Conservation (phyloP, 768 basidiomycete genomes). For the Hygrophorus russula region DNA sequence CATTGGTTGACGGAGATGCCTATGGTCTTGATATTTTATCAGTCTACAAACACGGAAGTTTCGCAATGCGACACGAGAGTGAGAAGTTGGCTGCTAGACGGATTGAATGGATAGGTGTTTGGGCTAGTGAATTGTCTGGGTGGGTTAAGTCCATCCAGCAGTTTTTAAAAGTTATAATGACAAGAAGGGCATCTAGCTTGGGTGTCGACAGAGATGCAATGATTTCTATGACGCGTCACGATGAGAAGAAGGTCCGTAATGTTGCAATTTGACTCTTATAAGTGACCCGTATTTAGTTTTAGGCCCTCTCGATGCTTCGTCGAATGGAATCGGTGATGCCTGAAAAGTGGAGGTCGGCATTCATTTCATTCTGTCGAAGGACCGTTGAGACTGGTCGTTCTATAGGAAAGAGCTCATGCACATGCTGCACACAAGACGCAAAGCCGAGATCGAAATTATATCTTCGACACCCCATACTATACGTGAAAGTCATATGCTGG, state of each 20-base stretch:
- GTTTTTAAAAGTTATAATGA: neutral
- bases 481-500: neutral
- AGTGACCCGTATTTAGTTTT: neutral
- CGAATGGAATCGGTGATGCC: conserved; percentile 34
- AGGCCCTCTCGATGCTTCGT: conserved; percentile 59
- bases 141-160: conserved; percentile 18
- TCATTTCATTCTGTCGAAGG: neutral
- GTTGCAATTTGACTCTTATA: neutral
- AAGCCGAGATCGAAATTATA: conserved; percentile 87
- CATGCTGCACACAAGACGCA: conserved; percentile 74
- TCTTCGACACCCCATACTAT: conserved; percentile 10
- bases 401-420: conserved; percentile 67
- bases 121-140: conserved; percentile 54
- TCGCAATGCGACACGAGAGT: conserved; percentile 58
- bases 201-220: conserved; percentile 48
- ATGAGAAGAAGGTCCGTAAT: conserved; percentile 61
- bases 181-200: conserved; percentile 27
- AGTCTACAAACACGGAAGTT: conserved; percentile 78
- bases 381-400: conserved; percentile 3
- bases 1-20: conserved; percentile 83
- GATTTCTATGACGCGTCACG: conserved; percentile 57
- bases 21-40: conserved; percentile 89
- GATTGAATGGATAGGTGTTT: conserved; percentile 74
- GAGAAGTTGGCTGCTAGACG: conserved; percentile 55
- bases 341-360: conserved; percentile 49